A percentile compares a stretch with the other conserved stretches of the same genome.
Conservation (phyloP, 805 yeast species). For the Lachancea waltii region DNA sequence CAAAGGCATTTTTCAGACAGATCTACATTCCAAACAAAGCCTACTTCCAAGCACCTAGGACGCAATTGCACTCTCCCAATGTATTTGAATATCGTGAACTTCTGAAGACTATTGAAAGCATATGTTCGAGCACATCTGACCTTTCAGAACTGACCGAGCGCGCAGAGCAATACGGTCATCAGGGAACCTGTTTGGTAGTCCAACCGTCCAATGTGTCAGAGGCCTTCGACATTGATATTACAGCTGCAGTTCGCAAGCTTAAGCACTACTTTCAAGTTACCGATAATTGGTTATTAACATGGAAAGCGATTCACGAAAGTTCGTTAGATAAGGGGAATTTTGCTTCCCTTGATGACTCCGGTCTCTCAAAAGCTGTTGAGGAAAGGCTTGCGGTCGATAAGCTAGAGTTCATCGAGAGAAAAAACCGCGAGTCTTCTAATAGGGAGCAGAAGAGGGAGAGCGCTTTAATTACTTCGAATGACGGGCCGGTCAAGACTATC, state of each 20-base stretch:
- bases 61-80: constrained; percentile 20
- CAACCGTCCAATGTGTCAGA: constrained; percentile 18
- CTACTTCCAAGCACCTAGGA: constrained; percentile 14
- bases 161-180: constrained; percentile 12
- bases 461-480: not conserved
- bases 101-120: constrained; percentile 14
- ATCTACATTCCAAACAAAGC: constrained; percentile 23
- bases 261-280: constrained; percentile 13
- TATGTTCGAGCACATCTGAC: constrained; percentile 12
- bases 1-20: constrained; percentile 22
- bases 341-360: constrained; percentile 12
- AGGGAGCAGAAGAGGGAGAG: not conserved
- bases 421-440: constrained; percentile 6
- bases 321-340: constrained; percentile 10
- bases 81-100: constrained; percentile 22
- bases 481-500: constrained; percentile 4
- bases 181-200: constrained; percentile 14
- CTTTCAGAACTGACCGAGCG: constrained; percentile 5
- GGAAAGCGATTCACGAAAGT: constrained; percentile 23
- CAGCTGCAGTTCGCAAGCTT: constrained; percentile 14
- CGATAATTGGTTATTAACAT: constrained; percentile 16
- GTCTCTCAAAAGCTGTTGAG: constrained; percentile 19
- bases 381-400: constrained; percentile 28
- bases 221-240: constrained; percentile 15
- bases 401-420: constrained; percentile 16